These are phyloP conservation scores for Capsicum baccatum DNA, from an alignment of 257 asterid genomes.

Conservation along the genomic window DNA sequence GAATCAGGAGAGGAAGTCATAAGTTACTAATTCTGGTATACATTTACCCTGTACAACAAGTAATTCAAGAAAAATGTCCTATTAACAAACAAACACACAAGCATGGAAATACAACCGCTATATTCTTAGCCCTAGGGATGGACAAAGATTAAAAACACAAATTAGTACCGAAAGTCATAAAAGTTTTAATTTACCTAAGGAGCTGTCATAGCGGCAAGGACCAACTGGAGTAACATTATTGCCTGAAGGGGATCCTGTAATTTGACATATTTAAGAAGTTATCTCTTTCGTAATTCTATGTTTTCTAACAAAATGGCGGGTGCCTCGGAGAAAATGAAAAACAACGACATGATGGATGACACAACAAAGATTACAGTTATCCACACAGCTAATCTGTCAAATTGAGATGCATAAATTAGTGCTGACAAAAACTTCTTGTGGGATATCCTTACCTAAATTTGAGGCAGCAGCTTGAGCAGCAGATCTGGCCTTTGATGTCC, in stretches of 20 bases:
- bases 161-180: background rate
- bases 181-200: conserved; percentile 65
- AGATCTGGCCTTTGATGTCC: conserved; percentile 73
- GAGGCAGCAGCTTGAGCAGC: conserved; percentile 54
- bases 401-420: background rate
- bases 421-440: conserved; percentile 25
- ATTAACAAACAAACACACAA: background rate
- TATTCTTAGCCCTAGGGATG: background rate
- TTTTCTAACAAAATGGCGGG: background rate
- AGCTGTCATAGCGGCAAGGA: conserved; percentile 94
- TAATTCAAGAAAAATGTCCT: background rate
- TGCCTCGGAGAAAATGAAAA: conserved; percentile 15
- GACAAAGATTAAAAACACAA: background rate
- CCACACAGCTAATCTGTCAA: background rate
- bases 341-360: background rate
- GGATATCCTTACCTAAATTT: conserved; percentile 62
- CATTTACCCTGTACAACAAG: background rate
- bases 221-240: conserved; percentile 79
- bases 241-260: conserved; percentile 82
- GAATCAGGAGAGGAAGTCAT: conserved; percentile 25
- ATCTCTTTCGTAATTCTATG: background rate
- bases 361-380: background rate
- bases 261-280: conserved; percentile 22
- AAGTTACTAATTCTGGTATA: conserved; percentile 1
- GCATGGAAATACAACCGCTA: background rate